These are phyloP conservation scores for Exophiala calicioides DNA, from an alignment of 2,329 filamentous ascomycete species.

Conservation along the genomic window DNA sequence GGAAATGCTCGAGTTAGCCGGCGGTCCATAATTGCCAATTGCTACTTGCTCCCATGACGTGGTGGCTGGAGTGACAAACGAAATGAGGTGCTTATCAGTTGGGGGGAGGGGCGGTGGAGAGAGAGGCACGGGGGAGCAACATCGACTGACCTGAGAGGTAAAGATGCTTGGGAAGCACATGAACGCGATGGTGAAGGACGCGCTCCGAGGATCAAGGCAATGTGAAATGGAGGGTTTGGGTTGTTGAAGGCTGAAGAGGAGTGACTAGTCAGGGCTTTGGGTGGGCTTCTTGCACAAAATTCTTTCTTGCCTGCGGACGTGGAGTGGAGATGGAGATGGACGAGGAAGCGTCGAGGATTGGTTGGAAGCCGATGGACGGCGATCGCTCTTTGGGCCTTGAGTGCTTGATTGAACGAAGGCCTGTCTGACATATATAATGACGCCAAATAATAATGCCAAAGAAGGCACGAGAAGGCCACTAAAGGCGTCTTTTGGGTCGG, in stretches of 20 bases:
- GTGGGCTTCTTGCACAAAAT: slow-evolving; percentile 21
- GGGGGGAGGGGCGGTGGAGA: slow-evolving; percentile 20
- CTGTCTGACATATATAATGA: too few species aligned
- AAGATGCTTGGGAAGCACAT: slow-evolving; percentile 78
- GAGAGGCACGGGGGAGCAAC: too few species aligned
- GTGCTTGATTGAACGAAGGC: not conserved
- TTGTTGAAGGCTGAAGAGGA: slow-evolving; percentile 12
- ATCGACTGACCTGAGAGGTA: slow-evolving; percentile 82
- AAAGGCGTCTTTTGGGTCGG: too few species aligned
- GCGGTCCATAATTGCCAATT: slow-evolving; percentile 13
- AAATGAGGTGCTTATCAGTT: slow-evolving; percentile 25
- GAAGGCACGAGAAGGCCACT: too few species aligned
- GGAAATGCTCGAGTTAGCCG: slow-evolving; percentile 38
- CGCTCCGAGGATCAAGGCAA: too few species aligned
- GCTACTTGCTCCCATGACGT: slow-evolving; percentile 20
- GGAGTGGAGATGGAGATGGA: slow-evolving; percentile 22
- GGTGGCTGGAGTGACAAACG: slow-evolving; percentile 18
- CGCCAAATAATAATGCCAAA: too few species aligned
- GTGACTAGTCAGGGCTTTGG: slow-evolving; percentile 12
- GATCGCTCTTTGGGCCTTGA: too few species aligned
- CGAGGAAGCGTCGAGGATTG: slow-evolving; percentile 17
- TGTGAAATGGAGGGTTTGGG: too few species aligned
- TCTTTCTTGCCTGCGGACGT: slow-evolving; percentile 15
- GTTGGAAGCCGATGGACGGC: slow-evolving; percentile 13
- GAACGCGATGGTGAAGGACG: slow-evolving; percentile 41